phyloP scores from a whole-genome alignment of 257 asterid genomes.

The Linderniella brevidens region DNA sequence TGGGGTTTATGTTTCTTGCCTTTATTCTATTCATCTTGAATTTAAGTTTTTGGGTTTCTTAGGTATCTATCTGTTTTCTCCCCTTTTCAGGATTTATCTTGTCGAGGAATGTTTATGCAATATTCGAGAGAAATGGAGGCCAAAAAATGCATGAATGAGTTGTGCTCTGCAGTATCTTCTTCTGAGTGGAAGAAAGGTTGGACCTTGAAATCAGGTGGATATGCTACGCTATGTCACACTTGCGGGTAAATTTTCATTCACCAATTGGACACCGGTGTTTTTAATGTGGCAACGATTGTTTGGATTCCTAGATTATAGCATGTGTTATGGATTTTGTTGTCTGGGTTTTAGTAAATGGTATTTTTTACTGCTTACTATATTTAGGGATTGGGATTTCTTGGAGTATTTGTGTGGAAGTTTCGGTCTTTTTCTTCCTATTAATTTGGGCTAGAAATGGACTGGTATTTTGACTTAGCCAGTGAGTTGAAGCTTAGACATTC shows the following conservation, averaged over 20 bases:
- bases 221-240: slow-evolving; percentile 54
- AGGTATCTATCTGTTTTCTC: slow-evolving; percentile 14
- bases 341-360: neutral
- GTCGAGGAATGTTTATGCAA: slow-evolving; percentile 12
- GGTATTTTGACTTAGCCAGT: too few relatives aligned
- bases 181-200: slow-evolving; percentile 81
- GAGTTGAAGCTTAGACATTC: too few relatives aligned
- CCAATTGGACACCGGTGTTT: neutral
- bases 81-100: slow-evolving; percentile 18
- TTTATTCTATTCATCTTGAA: too few relatives aligned
- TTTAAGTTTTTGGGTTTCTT: too few relatives aligned
- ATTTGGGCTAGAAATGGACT: too few relatives aligned
- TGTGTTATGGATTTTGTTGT: slow-evolving; percentile 1
- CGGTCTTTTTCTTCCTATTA: too few relatives aligned
- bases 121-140: slow-evolving; percentile 48
- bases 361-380: neutral
- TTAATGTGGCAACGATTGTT: too few relatives aligned
- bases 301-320: too few relatives aligned
- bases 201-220: slow-evolving; percentile 86
- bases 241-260: slow-evolving; percentile 63
- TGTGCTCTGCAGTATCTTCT: slow-evolving; percentile 68
- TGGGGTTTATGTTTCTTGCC: too few relatives aligned
- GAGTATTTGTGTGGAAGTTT: neutral
- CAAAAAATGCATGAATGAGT: slow-evolving; percentile 76
- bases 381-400: neutral